Evolutionary conservation across 805 yeast species (phyloP).

Genomic region (Candida broadrunensis): DNA sequence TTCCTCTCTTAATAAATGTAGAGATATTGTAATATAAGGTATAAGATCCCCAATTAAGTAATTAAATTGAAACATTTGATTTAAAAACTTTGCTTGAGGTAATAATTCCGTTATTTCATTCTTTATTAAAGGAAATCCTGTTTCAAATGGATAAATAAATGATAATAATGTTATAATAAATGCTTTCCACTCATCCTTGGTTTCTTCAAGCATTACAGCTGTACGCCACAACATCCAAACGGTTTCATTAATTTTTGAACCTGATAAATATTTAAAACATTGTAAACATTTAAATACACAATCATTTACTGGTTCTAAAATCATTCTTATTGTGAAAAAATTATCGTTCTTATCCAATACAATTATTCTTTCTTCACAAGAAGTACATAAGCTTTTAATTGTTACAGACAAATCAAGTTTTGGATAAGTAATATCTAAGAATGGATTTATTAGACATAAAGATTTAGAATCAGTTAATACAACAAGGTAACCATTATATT

Average conservation of each 20-base stretch:
- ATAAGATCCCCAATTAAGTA: conserved; percentile 51
- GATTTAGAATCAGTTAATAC: conserved; percentile 33
- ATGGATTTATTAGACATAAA: conserved; percentile 52
- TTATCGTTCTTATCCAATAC: conserved; percentile 18
- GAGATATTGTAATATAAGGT: conserved; percentile 61
- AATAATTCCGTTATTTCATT: conserved; percentile 30
- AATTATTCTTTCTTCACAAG: conserved; percentile 26
- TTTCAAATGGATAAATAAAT: conserved; percentile 44
- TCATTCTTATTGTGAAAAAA: conserved; percentile 27
- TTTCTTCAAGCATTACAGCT: conserved; percentile 41
- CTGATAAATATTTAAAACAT: conserved; percentile 51
- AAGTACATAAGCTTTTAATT: conserved; percentile 21
- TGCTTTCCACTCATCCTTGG: conserved; percentile 57
- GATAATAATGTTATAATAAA: conserved; percentile 52
- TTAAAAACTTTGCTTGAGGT: conserved; percentile 27
- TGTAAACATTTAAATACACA: conserved; percentile 45
- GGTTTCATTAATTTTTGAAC: conserved; percentile 54
- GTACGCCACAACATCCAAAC: conserved; percentile 66
- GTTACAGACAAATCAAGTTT: conserved; percentile 15
- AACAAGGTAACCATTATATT: conserved; percentile 44
- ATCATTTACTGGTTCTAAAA: conserved; percentile 43
- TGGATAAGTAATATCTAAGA: conserved; percentile 46
- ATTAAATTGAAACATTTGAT: conserved; percentile 22
- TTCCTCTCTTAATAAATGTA: conserved; percentile 82
- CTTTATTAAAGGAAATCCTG: conserved; percentile 11